Percentiles rank a stretch among this genome's conserved stretches.
These are phyloP conservation scores for Phlegmacium glaucopus DNA, from an alignment of 768 basidiomycete species.

Conservation along the genomic window DNA sequence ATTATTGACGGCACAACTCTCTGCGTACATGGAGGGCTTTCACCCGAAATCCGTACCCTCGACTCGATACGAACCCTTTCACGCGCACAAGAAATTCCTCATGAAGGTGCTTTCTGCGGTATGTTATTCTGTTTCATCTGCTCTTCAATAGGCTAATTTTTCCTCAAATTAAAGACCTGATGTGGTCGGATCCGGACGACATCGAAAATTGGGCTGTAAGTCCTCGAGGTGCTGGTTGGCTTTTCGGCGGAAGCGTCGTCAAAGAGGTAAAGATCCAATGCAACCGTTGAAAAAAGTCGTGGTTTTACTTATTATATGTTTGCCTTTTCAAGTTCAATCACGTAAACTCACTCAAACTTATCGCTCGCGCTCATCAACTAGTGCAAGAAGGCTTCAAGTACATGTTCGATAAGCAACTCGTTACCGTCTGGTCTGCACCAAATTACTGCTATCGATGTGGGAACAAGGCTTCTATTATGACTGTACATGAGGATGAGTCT, in stretches of 20 bases:
- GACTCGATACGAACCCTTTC: slow-evolving; percentile 93
- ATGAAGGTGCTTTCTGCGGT: slow-evolving; percentile 98
- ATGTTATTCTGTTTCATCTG: slow-evolving; percentile 14
- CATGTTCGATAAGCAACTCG: slow-evolving; percentile 92
- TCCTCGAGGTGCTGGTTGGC: slow-evolving; percentile 93
- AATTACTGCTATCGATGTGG: slow-evolving; percentile 70
- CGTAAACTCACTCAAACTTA: slow-evolving; percentile 80
- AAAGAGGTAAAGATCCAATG: slow-evolving; percentile 61
- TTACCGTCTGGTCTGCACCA: slow-evolving; percentile 91
- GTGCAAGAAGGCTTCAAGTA: slow-evolving; percentile 96
- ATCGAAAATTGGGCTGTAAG: slow-evolving; percentile 97
- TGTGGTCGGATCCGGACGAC: slow-evolving; percentile 98
- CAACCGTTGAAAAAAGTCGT: too few species aligned
- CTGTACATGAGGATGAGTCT: slow-evolving; percentile 64
- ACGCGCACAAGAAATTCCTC: slow-evolving; percentile 96
- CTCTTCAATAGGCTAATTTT: background rate
- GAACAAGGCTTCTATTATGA: slow-evolving; percentile 90
- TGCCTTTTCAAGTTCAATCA: slow-evolving; percentile 72
- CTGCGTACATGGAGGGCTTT: slow-evolving; percentile 95
- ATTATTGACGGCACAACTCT: slow-evolving; percentile 92
- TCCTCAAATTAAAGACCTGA: slow-evolving; percentile 61
- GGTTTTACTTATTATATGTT: background rate
- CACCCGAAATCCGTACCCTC: slow-evolving; percentile 91
- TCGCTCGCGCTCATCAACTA: slow-evolving; percentile 94
- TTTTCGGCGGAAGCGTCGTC: slow-evolving; percentile 86